Evolutionary conservation across 2,329 filamentous ascomycete genomes (phyloP), one percentile per base, ranked within the genome.

Genomic region (Fusarium abutilonis): DNA sequence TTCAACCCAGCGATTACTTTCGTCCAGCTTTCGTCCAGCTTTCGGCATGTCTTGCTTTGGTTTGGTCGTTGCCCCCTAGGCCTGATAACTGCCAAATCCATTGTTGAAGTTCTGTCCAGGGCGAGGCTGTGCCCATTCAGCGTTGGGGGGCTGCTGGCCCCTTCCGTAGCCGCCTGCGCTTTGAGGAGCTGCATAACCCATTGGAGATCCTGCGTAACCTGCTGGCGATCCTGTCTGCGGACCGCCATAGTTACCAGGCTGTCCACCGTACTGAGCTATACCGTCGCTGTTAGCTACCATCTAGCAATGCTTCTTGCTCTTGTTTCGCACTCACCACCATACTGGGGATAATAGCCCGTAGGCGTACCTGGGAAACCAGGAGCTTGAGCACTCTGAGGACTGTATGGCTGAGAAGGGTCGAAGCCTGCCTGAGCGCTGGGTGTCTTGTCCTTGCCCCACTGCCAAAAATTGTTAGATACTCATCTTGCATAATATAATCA

Each of bases 381-480:
- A 67, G 84, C 89, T 78, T 87, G 88, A 69, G 84, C 89, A 70
- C 88, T 91, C 75, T 93, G 91, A 50, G 93, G 87, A 70, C 86
- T 89, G 72, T 87, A 89, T 21, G 81, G 79, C 74, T 86, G 85
- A 69, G 90, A 88, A 74, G 91, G 94, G 69, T 92, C 91, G 71
- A 97, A 96, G 69, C 89, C 62, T 57, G 90, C 74, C 62, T 79
- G 76, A 58, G 74, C 84, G 70, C 87, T 93, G 26, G 95, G 92
- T 49, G 93, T 93, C 80, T 97, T 96, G 79, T 99, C 95, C 81
- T 99, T 99, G 75, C 95, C 95, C 95, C 95, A 99, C 94, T 98
- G 74, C 35, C 69, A 67, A 61, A 67, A 67, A 23, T 59, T 67
- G 56, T 56, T 57, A 65, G 60, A 43, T 58, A 50, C n/a, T 36